Percentiles rank a stretch among this genome's conserved stretches.
phyloP scores from a whole-genome alignment of 2,329 filamentous ascomycete species.

The Basipetospora chlamydospora region DNA sequence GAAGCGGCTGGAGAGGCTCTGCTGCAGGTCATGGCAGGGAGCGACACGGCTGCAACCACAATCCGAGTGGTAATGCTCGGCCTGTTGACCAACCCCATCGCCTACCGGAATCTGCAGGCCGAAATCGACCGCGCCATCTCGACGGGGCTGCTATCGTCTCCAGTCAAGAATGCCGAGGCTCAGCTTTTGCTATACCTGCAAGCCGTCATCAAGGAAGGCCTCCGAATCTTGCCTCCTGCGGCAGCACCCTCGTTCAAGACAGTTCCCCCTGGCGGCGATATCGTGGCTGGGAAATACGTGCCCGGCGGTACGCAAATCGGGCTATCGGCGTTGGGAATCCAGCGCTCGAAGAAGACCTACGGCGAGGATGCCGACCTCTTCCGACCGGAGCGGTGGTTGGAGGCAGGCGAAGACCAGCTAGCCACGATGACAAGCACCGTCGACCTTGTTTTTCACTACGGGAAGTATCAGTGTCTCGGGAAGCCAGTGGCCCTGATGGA shows the following conservation, averaged over 20 bases:
- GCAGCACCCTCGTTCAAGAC: slow-evolving; percentile 20
- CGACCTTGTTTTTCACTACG: slow-evolving; percentile 28
- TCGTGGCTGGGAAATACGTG: slow-evolving; percentile 23
- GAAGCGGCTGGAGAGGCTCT: slow-evolving; percentile 18
- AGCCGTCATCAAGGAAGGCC: slow-evolving; percentile 32
- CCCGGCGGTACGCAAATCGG: slow-evolving; percentile 31
- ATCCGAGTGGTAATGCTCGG: slow-evolving; percentile 34
- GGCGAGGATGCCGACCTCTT: slow-evolving; percentile 26
- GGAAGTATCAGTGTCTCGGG: slow-evolving; percentile 29
- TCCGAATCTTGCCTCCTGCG: slow-evolving; percentile 30
- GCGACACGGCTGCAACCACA: slow-evolving; percentile 21
- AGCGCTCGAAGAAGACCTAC: slow-evolving; percentile 20
- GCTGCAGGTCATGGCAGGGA: slow-evolving; percentile 20
- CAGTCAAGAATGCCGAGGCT: slow-evolving; percentile 20
- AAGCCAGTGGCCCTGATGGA: slow-evolving; percentile 28
- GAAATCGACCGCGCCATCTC: slow-evolving; percentile 28
- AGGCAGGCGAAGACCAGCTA: slow-evolving; percentile 15
- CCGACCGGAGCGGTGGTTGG: slow-evolving; percentile 34
- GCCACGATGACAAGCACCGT: slow-evolving; percentile 21
- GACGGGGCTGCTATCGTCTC: slow-evolving; percentile 13
- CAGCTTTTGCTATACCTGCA: slow-evolving; percentile 30
- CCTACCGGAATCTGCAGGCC: slow-evolving; percentile 28
- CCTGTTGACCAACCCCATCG: slow-evolving; percentile 31
- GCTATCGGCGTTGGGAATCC: slow-evolving; percentile 24
- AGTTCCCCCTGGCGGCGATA: slow-evolving; percentile 22